Percentiles rank a stretch among this genome's conserved stretches.
phyloP scores from a whole-genome alignment of 2,329 filamentous ascomycete genomes.

The Monilinia vaccinii-corymbosi region DNA sequence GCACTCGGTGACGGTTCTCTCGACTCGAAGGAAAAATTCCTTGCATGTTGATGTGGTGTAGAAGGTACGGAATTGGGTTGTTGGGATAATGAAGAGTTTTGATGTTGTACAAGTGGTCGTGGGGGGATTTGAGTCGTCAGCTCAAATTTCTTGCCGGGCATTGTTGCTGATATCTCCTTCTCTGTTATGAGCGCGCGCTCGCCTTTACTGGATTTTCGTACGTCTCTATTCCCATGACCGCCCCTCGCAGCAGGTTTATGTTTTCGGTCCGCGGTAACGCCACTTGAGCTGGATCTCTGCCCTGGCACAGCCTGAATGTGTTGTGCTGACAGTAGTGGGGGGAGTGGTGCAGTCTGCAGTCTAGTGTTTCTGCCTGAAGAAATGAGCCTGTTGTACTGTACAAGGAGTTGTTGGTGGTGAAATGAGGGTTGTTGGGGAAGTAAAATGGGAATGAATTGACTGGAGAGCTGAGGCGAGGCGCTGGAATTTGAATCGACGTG shows the following conservation, averaged over 20 bases:
- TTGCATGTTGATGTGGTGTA: constrained; percentile 81
- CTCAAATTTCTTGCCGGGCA: constrained; percentile 29
- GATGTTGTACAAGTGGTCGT: constrained; percentile 34
- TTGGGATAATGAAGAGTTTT: constrained; percentile 42
- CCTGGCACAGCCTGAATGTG: constrained; percentile 45
- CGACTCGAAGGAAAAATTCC: constrained; percentile 73
- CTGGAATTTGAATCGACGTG: constrained; percentile 20
- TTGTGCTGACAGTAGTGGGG: constrained; percentile 46
- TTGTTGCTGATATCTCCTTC: constrained; percentile 38
- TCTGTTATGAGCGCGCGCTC: constrained; percentile 53
- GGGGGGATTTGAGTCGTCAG: constrained; percentile 23
- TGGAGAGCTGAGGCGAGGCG: constrained; percentile 28
- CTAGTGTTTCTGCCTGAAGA: constrained; percentile 41
- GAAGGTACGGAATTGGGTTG: constrained; percentile 89
- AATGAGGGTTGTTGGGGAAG: constrained; percentile 49
- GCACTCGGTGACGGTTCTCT: constrained; percentile 73
- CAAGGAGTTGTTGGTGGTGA: constrained; percentile 54
- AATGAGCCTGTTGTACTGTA: constrained; percentile 57
- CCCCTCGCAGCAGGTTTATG: constrained; percentile 41
- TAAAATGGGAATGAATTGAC: constrained; percentile 47
- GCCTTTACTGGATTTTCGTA: constrained; percentile 47
- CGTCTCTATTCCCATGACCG: constrained; percentile 51
- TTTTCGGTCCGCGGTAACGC: constrained; percentile 24
- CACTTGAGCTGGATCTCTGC: constrained; percentile 45
- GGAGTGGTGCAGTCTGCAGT: constrained; percentile 46